Evolutionary conservation across 257 asterid genomes (phyloP), one percentile per base, ranked within the genome.

Genomic region (Solanum rostratum): DNA sequence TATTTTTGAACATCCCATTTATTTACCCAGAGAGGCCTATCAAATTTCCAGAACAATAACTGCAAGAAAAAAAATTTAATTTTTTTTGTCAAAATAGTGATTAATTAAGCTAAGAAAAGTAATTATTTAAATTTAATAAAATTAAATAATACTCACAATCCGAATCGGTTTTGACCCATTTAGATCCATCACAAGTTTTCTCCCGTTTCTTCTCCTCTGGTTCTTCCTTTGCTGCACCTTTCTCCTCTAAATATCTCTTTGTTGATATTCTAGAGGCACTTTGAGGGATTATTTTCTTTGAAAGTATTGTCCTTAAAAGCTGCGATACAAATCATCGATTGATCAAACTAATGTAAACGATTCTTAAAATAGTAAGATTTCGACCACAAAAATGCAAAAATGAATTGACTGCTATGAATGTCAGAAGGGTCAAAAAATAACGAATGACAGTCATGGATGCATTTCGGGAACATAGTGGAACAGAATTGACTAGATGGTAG

Each of bases 141-240:
- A 8, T 4, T 52, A 27, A 6, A 43, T 55, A 46, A 65, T 29
- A 87, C 98, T 90, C 84, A 96, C 99, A 96, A 33, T 96, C 98
- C 50, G 97, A 92, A 88, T 96, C 97, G 5, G 97, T 94, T 86
- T 91, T 96, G 83, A 89, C 97, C 98, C 99, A 96, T 90, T 92
- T 94, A 29, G 93, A 90, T 19, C 90, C 92, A 69, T 84, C 92
- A 5, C 63, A 82, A 33, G 60, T 83, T 20, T 86, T 57, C 27
- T 88, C 87, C 6, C 54, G 79, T 3, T 78, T 65, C 68, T 90
- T 90, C 50, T 91, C 94, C 15, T 90, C 94, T 2, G 90, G 73
- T 5, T 90, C 91, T 24, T 84, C 84, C 80, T 81, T 89, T 0
- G 88, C 45, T 9, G 16, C 70, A 7, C 54, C 87, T 80, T 85